Evolutionary conservation across 805 yeast species (phyloP).

Genomic region (Kazachstania taianensis): DNA sequence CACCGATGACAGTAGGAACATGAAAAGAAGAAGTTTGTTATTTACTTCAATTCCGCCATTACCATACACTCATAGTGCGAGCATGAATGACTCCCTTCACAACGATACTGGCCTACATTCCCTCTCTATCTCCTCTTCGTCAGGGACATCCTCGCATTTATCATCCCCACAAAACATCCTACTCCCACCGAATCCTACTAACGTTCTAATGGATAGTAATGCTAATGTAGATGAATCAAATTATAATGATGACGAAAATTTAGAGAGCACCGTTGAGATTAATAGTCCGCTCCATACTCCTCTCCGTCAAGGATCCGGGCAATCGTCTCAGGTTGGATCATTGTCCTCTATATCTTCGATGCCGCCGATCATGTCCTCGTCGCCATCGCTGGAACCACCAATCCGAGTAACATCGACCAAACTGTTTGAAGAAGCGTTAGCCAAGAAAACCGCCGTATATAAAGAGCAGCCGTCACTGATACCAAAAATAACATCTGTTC

Average conservation of each 20-base stretch:
- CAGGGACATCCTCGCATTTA: too few relatives aligned
- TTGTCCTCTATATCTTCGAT: not conserved
- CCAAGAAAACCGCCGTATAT: not conserved
- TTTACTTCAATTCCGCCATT: conserved; percentile 15
- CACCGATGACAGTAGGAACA: too few relatives aligned
- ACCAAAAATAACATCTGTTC: too few relatives aligned
- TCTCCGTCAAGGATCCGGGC: too few relatives aligned
- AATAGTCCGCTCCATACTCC: too few relatives aligned
- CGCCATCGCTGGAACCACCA: not conserved
- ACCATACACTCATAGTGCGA: too few relatives aligned
- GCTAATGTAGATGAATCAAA: not conserved
- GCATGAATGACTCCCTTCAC: too few relatives aligned
- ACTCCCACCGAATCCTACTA: too few relatives aligned
- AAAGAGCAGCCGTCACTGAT: not conserved
- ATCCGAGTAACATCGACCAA: not conserved
- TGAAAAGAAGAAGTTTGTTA: conserved; percentile 7
- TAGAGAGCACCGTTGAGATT: not conserved
- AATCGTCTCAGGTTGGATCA: too few relatives aligned
- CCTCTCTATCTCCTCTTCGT: too few relatives aligned
- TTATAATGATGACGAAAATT: not conserved
- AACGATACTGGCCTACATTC: not conserved
- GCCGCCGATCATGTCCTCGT: too few relatives aligned
- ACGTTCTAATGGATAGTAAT: not conserved
- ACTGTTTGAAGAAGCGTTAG: not conserved
- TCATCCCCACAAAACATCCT: too few relatives aligned